Evolutionary conservation across 2,329 filamentous ascomycete genomes (phyloP).

Genomic region (Fusarium caatingaense): DNA sequence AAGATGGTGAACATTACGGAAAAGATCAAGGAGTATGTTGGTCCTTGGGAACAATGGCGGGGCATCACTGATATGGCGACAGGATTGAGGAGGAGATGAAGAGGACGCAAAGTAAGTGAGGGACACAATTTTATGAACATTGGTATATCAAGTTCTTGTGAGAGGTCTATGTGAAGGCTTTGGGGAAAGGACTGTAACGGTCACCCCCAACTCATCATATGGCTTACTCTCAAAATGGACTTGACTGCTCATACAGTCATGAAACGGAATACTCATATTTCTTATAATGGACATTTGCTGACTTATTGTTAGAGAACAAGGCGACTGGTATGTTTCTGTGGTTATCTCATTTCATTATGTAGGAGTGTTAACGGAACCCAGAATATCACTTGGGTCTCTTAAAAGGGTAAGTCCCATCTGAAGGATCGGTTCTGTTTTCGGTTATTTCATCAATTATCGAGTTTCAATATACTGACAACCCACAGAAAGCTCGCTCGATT

Average conservation of each 20-base stretch:
- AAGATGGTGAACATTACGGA: conserved; percentile 99
- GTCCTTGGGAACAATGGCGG: conserved; percentile 1
- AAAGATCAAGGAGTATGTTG: conserved; percentile 95
- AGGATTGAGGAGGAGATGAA: conserved; percentile 99
- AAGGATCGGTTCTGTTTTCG: not conserved
- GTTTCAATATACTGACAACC: conserved; percentile 5
- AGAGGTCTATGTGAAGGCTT: not conserved
- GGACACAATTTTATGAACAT: not conserved
- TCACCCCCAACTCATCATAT: not conserved
- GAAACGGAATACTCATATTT: not conserved
- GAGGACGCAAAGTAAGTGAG: conserved; percentile 89
- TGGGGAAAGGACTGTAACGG: not conserved
- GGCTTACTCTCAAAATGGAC: not conserved
- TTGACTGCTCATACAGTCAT: not conserved
- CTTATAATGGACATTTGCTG: not conserved
- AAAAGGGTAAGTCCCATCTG: conserved; percentile 78
- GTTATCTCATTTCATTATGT: not conserved
- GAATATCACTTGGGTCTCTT: conserved; percentile 98
- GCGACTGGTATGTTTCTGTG: conserved; percentile 80
- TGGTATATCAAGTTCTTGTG: not conserved
- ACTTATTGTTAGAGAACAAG: conserved; percentile 83
- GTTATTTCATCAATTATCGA: not conserved
- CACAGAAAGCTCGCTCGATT: conserved; percentile 92
- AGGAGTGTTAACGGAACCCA: conserved; percentile 53
- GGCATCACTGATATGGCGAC: conserved; percentile 41